Base-by-base conservation (phyloP, 441 rosid genomes). In the Hura crepitans region DNA sequence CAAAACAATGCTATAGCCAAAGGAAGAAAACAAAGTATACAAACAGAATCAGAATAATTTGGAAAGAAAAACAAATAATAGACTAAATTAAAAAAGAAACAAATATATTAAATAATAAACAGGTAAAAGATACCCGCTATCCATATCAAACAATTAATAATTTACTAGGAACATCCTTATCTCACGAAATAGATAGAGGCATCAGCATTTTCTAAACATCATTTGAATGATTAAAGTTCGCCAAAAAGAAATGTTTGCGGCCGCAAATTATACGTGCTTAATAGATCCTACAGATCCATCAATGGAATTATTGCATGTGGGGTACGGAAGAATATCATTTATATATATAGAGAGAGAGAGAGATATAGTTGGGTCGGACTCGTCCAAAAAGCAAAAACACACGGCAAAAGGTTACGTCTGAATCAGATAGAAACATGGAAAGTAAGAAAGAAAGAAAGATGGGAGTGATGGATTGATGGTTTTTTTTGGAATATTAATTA, bases 121-220 rank as follows among this genome's bases (percentile, higher is more conserved):
- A 28, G 53, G 71, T 68, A 63, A 63, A 68, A 68, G 71, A 68
- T 56, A 42, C 71, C 71, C 71, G 56, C 71, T 67, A 54, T 20
- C 31, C 20, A 37, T 15, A 66, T 22, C n/a, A 27, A 35, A 43
- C 15, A 13, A 46, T 6, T 33, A 23, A 27, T 39, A 22, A 47
- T 47, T 46, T 45, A 18, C 20, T 4, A 68, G 63, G 71, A 68
- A 68, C 56, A 68, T 68, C 53, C 63, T 68, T 55, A 68, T 42
- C 51, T 54, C 39, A 39, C 3, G 61, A 66, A 66, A 54, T 51
- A 33, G 43, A 65, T 10, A 10, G 28, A 15, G 51, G 33, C 60
- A 67, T 54, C 49, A 39, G 50, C 70, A 66, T 22, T 66, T 51
- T 53, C 22, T 33, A 67, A 67, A 31, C 51, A 67, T 67, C 61